These are phyloP conservation scores for Candida krabiensis DNA, from an alignment of 805 yeast genomes.

Conservation along the genomic window DNA sequence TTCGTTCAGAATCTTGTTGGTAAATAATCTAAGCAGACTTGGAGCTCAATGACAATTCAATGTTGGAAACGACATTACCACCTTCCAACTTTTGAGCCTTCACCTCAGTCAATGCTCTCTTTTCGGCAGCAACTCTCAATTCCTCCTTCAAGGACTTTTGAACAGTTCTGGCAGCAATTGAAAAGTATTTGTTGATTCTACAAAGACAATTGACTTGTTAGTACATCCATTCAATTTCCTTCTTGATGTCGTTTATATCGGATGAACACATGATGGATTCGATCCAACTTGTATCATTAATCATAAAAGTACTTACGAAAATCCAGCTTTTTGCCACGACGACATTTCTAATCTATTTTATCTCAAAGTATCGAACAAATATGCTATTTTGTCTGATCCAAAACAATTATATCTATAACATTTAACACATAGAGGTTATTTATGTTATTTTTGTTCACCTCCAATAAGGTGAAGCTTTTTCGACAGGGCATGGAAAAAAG, in stretches of 20 bases:
- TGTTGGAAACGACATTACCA: conserved; percentile 47
- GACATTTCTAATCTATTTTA: conserved; percentile 44
- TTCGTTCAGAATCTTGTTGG: neutral
- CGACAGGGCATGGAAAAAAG: too few species aligned
- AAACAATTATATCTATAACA: too few species aligned
- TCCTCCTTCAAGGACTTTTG: conserved; percentile 90
- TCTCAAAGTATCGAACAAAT: neutral
- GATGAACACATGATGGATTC: too few species aligned
- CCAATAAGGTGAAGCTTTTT: conserved; percentile 8
- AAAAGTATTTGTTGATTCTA: conserved; percentile 82
- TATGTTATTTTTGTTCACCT: conserved; percentile 6
- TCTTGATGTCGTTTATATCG: neutral
- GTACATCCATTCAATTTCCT: too few species aligned
- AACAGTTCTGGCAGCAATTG: conserved; percentile 86
- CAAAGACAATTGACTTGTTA: conserved; percentile 1
- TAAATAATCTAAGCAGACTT: conserved; percentile 14
- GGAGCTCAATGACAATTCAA: conserved; percentile 21
- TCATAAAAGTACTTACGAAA: conserved; percentile 44
- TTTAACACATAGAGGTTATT: too few species aligned
- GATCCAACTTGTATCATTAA: conserved; percentile 1
- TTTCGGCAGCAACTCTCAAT: conserved; percentile 66
- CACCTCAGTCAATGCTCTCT: conserved; percentile 74
- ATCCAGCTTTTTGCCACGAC: conserved; percentile 66
- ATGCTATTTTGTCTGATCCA: conserved; percentile 8
- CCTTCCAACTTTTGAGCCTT: conserved; percentile 68